These are phyloP conservation scores for Sherardia arvensis DNA, from an alignment of 257 asterid species.

Conservation along the genomic window DNA sequence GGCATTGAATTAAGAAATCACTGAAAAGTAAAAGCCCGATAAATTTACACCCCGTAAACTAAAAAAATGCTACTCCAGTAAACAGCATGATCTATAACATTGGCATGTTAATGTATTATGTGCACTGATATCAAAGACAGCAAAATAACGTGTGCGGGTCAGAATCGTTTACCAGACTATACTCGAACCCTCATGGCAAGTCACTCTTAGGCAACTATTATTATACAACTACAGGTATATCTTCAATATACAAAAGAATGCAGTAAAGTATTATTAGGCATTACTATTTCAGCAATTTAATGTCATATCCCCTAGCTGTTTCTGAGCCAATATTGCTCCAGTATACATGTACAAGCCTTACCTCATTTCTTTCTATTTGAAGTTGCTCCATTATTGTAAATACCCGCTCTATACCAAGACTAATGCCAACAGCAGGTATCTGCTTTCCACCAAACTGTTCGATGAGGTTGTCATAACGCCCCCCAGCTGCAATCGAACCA, in stretches of 20 bases:
- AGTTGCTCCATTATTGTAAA: slow-evolving; percentile 83
- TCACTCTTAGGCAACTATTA: background rate
- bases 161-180: background rate
- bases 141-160: background rate
- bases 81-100: background rate
- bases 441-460: slow-evolving; percentile 80
- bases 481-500: slow-evolving; percentile 98
- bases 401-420: slow-evolving; percentile 92
- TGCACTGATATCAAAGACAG: background rate
- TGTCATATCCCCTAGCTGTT: background rate
- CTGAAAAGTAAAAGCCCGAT: background rate
- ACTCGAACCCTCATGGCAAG: background rate
- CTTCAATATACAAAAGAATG: too few relatives aligned
- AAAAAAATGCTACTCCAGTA: background rate
- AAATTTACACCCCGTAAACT: background rate
- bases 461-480: slow-evolving; percentile 85
- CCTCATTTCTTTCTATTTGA: slow-evolving; percentile 62
- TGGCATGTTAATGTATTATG: background rate
- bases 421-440: slow-evolving; percentile 93
- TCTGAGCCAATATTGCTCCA: background rate
- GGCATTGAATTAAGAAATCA: background rate
- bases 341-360: slow-evolving; percentile 4
- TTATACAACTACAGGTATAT: background rate
- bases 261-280: background rate
- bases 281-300: background rate